Evolutionary conservation across 2,329 filamentous ascomycete species (phyloP).

Genomic region (Fusarium sp.): DNA sequence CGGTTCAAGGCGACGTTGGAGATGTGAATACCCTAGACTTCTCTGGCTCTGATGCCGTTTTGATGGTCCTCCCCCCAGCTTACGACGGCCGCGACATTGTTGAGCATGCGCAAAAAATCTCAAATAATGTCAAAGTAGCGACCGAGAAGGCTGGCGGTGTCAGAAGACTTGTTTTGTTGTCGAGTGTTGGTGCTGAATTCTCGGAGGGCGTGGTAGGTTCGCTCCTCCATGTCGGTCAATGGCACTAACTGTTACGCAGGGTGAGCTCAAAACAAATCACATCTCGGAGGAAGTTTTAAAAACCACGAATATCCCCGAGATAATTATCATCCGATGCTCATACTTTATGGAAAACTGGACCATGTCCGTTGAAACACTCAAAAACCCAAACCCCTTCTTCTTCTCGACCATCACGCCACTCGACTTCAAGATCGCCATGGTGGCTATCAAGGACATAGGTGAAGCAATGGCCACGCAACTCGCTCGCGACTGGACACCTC

Average conservation of each 20-base stretch:
- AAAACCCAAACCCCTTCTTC: slow-evolving; percentile 42
- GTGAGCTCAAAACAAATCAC: slow-evolving; percentile 49
- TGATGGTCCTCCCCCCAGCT: slow-evolving; percentile 45
- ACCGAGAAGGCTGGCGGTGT: slow-evolving; percentile 38
- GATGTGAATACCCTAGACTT: slow-evolving; percentile 45
- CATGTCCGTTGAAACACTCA: slow-evolving; percentile 38
- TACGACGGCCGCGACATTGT: slow-evolving; percentile 39
- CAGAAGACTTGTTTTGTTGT: slow-evolving; percentile 44
- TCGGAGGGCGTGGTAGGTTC: slow-evolving; percentile 35
- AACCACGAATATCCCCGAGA: slow-evolving; percentile 20
- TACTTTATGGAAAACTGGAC: slow-evolving; percentile 54
- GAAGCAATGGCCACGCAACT: slow-evolving; percentile 38
- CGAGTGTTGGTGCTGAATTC: slow-evolving; percentile 46
- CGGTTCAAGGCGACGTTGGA: slow-evolving; percentile 41
- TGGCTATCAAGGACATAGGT: slow-evolving; percentile 40
- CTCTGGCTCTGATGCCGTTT: slow-evolving; percentile 39
- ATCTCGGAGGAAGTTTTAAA: slow-evolving; percentile 42
- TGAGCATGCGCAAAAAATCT: slow-evolving; percentile 22
- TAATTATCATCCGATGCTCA: slow-evolving; percentile 45
- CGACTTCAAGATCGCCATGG: slow-evolving; percentile 46
- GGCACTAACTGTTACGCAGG: slow-evolving; percentile 13
- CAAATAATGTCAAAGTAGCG: slow-evolving; percentile 43
- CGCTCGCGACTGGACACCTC: slow-evolving; percentile 24
- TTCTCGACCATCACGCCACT: slow-evolving; percentile 46
- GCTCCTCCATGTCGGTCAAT: no score